Evolutionary conservation across 768 basidiomycete genomes (phyloP).

Genomic region (Rhizopogon rudus): DNA sequence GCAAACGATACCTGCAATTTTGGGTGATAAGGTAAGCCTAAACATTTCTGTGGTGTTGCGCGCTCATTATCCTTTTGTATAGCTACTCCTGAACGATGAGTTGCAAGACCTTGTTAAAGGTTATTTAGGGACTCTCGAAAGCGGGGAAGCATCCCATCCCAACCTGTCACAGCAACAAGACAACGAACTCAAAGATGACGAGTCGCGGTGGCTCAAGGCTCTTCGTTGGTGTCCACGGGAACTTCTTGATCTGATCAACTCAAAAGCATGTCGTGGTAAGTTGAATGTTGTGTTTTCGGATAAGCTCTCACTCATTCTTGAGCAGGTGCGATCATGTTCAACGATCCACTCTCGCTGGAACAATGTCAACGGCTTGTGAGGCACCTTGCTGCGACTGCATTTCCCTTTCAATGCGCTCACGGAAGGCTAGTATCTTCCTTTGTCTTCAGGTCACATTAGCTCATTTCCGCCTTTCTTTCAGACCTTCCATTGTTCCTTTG

Average conservation of each 20-base stretch:
- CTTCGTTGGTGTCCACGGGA: conserved; percentile 80
- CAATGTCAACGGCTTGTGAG: conserved; percentile 70
- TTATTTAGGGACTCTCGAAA: conserved; percentile 59
- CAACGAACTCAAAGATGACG: conserved; percentile 14
- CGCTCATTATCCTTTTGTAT: conserved; percentile 8
- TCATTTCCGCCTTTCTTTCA: conserved; percentile 12
- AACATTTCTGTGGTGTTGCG: not conserved
- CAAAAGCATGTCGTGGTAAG: conserved; percentile 90
- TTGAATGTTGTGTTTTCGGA: conserved; percentile 3
- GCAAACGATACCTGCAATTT: conserved; percentile 58
- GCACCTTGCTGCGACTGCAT: conserved; percentile 63
- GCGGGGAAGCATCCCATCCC: conserved; percentile 29
- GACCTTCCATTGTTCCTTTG: conserved; percentile 55
- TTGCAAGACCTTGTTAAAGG: conserved; percentile 72
- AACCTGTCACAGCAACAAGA: conserved; percentile 12
- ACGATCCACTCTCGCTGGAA: conserved; percentile 61
- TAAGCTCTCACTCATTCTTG: conserved; percentile 1
- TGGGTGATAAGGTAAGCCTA: conserved; percentile 57
- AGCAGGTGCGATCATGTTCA: conserved; percentile 96
- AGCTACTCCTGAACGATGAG: conserved; percentile 68
- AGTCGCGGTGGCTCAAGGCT: conserved; percentile 57
- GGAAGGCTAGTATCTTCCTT: conserved; percentile 53
- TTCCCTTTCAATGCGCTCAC: conserved; percentile 97
- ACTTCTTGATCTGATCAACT: conserved; percentile 83
- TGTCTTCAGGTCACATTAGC: not conserved